Percentiles rank a stretch among this genome's conserved stretches.
Evolutionary conservation across 176 grass and related monocot genomes (phyloP).

Genomic region (Cenchrus purpureus): DNA sequence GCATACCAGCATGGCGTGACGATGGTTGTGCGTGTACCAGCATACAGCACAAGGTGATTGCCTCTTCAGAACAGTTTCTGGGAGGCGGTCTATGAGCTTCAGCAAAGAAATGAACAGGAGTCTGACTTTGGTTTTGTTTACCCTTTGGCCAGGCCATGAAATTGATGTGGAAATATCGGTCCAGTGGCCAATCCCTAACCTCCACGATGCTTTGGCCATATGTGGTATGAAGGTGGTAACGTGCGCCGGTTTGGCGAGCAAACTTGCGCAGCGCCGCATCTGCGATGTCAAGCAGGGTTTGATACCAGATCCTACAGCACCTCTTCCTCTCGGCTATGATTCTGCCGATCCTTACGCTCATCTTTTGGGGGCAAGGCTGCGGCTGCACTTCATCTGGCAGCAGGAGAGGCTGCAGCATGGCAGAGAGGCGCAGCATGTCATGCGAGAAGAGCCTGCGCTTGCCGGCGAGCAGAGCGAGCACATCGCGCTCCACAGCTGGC

Average conservation of each 20-base stretch:
- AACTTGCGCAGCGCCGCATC: conserved; percentile 30
- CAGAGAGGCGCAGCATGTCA: conserved; percentile 19
- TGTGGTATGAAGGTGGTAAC: conserved; percentile 20
- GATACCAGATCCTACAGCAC: neutral
- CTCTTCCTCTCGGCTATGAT: neutral
- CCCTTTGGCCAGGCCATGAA: conserved; percentile 32
- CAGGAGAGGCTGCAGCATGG: conserved; percentile 23
- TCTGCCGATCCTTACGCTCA: neutral
- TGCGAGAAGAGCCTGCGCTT: neutral
- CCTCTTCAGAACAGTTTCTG: conserved; percentile 17
- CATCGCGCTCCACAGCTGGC: neutral
- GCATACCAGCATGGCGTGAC: conserved; percentile 17
- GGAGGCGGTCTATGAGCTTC: neutral
- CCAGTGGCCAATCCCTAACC: neutral
- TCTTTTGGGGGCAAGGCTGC: neutral
- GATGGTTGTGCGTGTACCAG: neutral
- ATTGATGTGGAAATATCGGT: conserved; percentile 16
- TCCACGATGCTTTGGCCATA: neutral
- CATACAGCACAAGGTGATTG: conserved; percentile 26
- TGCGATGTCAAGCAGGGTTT: neutral
- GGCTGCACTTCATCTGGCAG: neutral
- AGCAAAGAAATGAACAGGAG: conserved; percentile 25
- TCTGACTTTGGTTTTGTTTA: neutral
- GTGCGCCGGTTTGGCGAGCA: conserved; percentile 8
- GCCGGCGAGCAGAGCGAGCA: neutral